Evolutionary conservation across 345 rosid species (phyloP), one percentile per base, ranked within the genome.

Genomic region (Raphanus raphanistrum): DNA sequence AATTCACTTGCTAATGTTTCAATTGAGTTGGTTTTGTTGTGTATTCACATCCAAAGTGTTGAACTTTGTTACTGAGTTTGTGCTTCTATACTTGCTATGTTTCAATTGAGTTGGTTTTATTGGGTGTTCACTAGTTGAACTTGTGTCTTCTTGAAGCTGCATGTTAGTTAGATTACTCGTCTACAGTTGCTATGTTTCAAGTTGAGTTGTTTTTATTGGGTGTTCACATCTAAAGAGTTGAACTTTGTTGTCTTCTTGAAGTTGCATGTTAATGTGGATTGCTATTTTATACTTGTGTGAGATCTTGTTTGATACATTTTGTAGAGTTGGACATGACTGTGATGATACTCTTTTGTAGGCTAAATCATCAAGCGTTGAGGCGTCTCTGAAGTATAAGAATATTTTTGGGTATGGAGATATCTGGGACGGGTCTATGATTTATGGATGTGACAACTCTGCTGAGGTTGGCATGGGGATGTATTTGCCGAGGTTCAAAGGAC

Each of bases 371-470:
- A 86, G 94, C 10, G 73, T 88, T 36, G 99, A 95, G 87, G 99
- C 90, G 76, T 79, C 91, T 8, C 70, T 92, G 52, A 92, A 87
- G 81, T 89, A 87, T 76, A 95, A 90, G 82, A 95, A 95, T 77
- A 57, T 91, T 70, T 86, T 91, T 79, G 99, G 99, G 8, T 86
- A 84, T 84, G 98, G 98, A 61, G 99, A 95, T 85, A 83, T 88
- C 26, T 95, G 99, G 99, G 96, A 95, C 66, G 87, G 90, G 45
- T 85, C 94, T 72, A 55, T 95, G 78, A 90, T 90, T 5, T 91
- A 84, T 87, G 97, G 96, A 65, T 87, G 81, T 83, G 95, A 93
- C 74, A 90, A 84, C 73, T 83, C 90, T 17, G 84, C 91, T 6
- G 98, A 95, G 88, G 78, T 87, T 62, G 90, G 98, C 77, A 83